phyloP scores from a whole-genome alignment of 352 stramenopile species.

The Peronospora farinosa region DNA sequence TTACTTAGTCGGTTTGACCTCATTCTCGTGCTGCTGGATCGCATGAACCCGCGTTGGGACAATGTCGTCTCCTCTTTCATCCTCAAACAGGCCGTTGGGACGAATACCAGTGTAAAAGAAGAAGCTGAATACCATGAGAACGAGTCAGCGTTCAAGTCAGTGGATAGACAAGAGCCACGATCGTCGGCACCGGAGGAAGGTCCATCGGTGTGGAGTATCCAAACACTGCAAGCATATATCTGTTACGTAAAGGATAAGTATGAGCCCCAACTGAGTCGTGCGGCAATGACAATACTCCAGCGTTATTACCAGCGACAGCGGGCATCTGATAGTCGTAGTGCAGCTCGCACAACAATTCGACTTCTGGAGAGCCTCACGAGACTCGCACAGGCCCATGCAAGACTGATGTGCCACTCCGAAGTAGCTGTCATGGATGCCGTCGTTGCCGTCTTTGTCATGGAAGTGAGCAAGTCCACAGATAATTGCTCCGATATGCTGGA shows the following conservation, averaged over 20 bases:
- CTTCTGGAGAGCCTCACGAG: constrained; percentile 93
- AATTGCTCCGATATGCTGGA: constrained; percentile 49
- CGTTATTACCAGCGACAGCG: constrained; percentile 88
- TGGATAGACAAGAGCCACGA: constrained; percentile 26
- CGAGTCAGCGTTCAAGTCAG: constrained; percentile 15
- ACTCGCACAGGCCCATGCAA: constrained; percentile 87
- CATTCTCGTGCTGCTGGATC: constrained; percentile 94
- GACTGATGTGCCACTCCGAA: constrained; percentile 67
- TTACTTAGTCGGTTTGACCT: constrained; percentile 97
- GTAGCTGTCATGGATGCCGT: constrained; percentile 73
- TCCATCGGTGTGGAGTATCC: constrained; percentile 66
- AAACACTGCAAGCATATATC: constrained; percentile 91
- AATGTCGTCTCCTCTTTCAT: constrained; percentile 93
- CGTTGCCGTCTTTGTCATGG: constrained; percentile 72
- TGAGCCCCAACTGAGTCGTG: constrained; percentile 71
- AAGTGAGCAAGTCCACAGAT: constrained; percentile 67
- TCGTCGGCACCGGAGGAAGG: constrained; percentile 7
- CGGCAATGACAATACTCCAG: constrained; percentile 84
- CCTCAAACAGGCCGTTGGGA: constrained; percentile 58
- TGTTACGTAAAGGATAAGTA: constrained; percentile 88
- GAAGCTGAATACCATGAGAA: constrained; percentile 17
- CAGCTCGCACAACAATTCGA: constrained; percentile 87
- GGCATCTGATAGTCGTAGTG: constrained; percentile 51
- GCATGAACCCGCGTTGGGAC: constrained; percentile 83
- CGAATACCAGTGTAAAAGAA: constrained; percentile 30